Evolutionary conservation across 495 filamentous ascomycete species (phyloP).

Genomic region (Friedmanniomyces simplex): DNA sequence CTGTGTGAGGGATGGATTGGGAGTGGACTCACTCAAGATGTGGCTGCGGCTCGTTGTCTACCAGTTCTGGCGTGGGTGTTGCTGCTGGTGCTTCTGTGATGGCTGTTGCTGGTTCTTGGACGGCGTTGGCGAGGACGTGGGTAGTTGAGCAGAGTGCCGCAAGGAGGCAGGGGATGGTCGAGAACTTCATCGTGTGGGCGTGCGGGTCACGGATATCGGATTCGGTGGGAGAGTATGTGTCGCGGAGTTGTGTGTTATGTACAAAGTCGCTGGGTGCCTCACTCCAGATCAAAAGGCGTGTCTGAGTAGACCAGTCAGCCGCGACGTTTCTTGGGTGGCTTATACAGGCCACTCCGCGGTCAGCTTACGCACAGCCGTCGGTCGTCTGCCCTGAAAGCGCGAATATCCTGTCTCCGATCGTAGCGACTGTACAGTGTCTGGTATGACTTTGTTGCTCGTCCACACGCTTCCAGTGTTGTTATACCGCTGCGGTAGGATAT

Average conservation of each 20-base stretch:
- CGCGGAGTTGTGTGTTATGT: background rate
- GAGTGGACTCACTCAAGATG: constrained; percentile 2
- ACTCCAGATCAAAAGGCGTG: too few relatives aligned
- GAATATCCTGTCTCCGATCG: background rate
- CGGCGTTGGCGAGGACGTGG: background rate
- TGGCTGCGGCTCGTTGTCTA: background rate
- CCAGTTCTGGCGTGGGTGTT: background rate
- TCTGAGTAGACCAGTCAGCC: background rate
- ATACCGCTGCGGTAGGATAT: background rate
- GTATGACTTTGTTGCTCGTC: background rate
- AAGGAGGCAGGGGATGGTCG: background rate
- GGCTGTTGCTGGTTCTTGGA: background rate
- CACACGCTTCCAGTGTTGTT: too few relatives aligned
- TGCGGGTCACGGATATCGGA: background rate
- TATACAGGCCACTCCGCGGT: background rate
- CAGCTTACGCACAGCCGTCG: background rate
- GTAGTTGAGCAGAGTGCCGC: background rate
- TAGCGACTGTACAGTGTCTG: background rate
- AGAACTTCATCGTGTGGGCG: background rate
- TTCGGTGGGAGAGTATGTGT: background rate
- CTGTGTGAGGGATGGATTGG: background rate
- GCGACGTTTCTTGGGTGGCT: background rate
- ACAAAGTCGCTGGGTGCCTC: background rate
- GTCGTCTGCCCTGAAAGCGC: too few relatives aligned
- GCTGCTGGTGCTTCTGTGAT: background rate